A percentile compares a stretch with the other conserved stretches of the same genome.
Evolutionary conservation across 2,329 filamentous ascomycete genomes (phyloP).

Genomic region (Cladophialophora chaetospira): DNA sequence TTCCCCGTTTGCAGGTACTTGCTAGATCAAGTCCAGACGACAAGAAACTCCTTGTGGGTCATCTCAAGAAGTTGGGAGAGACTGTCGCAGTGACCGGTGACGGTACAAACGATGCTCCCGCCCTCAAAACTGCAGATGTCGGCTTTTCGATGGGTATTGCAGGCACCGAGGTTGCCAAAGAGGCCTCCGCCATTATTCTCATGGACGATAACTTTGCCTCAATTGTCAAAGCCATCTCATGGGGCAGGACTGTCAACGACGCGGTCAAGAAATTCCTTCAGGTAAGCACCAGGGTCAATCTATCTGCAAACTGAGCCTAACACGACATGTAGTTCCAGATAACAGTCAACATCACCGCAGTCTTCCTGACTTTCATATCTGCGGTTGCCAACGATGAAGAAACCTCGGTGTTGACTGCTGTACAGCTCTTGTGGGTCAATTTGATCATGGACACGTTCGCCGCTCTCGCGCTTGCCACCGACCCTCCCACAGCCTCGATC

Average conservation of each 20-base stretch:
- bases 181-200: slow-evolving; percentile 80
- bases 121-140: slow-evolving; percentile 79
- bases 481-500: slow-evolving; percentile 58
- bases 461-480: slow-evolving; percentile 63
- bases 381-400: slow-evolving; percentile 58
- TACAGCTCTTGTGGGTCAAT: slow-evolving; percentile 68
- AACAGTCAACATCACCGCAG: slow-evolving; percentile 67
- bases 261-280: slow-evolving; percentile 73
- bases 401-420: slow-evolving; percentile 61
- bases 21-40: slow-evolving; percentile 75
- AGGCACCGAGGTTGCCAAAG: slow-evolving; percentile 81
- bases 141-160: slow-evolving; percentile 86
- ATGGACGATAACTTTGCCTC: slow-evolving; percentile 88
- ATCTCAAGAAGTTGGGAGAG: slow-evolving; percentile 71
- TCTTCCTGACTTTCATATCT: slow-evolving; percentile 63
- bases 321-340: slow-evolving; percentile 49
- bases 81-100: slow-evolving; percentile 82
- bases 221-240: slow-evolving; percentile 81
- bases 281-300: slow-evolving; percentile 25
- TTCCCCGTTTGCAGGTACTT: slow-evolving; percentile 70
- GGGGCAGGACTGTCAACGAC: slow-evolving; percentile 77
- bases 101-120: slow-evolving; percentile 80
- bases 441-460: slow-evolving; percentile 69
- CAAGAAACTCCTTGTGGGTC: slow-evolving; percentile 71
- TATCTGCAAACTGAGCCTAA: slow-evolving; percentile 49